phyloP scores from a whole-genome alignment of 31 red algal species.

The Asparagopsis taxiformis region DNA sequence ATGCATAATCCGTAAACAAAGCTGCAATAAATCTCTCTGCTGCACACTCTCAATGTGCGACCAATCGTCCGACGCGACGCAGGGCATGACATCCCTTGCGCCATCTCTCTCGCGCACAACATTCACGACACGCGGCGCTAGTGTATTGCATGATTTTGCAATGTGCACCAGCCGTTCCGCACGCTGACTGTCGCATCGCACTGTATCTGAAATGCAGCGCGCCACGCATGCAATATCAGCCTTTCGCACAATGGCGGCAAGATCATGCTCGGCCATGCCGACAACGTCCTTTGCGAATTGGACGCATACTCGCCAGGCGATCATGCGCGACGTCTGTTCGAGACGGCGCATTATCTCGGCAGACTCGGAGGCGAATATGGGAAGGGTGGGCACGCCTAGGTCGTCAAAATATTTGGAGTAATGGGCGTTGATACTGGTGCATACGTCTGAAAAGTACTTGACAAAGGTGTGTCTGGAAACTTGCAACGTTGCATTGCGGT shows the following conservation, averaged over 20 bases:
- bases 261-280: constrained; percentile 2
- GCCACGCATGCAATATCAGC: too few species aligned
- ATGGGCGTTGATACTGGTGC: neutral
- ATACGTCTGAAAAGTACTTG: constrained; percentile 20
- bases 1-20: constrained; percentile 19
- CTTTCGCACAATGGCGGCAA: too few species aligned
- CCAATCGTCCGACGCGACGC: neutral
- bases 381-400: constrained; percentile 18
- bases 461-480: neutral
- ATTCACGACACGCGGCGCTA: too few species aligned
- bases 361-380: constrained; percentile 16
- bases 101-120: too few species aligned
- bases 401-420: constrained; percentile 31
- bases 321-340: neutral
- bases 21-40: constrained; percentile 4
- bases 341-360: constrained; percentile 1
- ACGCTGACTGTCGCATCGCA: too few species aligned
- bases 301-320: neutral
- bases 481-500: neutral
- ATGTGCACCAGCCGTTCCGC: too few species aligned
- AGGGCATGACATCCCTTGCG: neutral
- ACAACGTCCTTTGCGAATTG: constrained; percentile 8
- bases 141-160: too few species aligned
- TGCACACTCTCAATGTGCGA: too few species aligned
- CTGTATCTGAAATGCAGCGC: too few species aligned